These are phyloP conservation scores for Gremmenia infestans DNA, from an alignment of 2,329 filamentous ascomycete species.

Conservation along the genomic window DNA sequence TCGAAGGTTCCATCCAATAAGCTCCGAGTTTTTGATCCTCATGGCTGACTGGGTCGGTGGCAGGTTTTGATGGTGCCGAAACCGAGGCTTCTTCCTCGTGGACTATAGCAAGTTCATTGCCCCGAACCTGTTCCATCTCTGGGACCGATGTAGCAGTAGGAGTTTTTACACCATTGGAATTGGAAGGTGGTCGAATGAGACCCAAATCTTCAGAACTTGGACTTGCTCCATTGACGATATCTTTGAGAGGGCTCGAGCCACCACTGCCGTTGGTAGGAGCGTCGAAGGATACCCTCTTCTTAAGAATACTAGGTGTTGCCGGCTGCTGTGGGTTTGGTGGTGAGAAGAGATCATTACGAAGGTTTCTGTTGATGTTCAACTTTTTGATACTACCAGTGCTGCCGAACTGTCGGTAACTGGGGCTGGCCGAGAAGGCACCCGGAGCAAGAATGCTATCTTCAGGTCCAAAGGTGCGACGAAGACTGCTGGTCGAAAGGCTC, in stretches of 20 bases:
- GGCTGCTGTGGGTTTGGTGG: slow-evolving; percentile 42
- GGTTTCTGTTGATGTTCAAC: slow-evolving; percentile 82
- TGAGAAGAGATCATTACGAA: slow-evolving; percentile 68
- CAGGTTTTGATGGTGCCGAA: slow-evolving; percentile 18
- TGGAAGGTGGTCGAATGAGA: slow-evolving; percentile 50
- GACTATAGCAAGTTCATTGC: slow-evolving; percentile 74
- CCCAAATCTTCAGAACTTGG: slow-evolving; percentile 55
- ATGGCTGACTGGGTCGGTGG: slow-evolving; percentile 6
- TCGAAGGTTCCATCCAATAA: slow-evolving; percentile 81
- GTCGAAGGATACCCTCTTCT: slow-evolving; percentile 92
- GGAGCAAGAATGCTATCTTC: slow-evolving; percentile 85
- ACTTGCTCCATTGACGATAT: slow-evolving; percentile 38
- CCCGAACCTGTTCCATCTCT: slow-evolving; percentile 66
- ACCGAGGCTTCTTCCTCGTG: slow-evolving; percentile 57
- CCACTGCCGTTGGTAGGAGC: slow-evolving; percentile 49
- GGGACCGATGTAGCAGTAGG: slow-evolving; percentile 36
- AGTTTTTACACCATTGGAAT: slow-evolving; percentile 40
- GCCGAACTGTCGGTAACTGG: slow-evolving; percentile 59
- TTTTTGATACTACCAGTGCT: slow-evolving; percentile 75
- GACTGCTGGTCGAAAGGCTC: slow-evolving; percentile 82
- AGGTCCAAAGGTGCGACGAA: slow-evolving; percentile 74
- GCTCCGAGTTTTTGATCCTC: slow-evolving; percentile 49
- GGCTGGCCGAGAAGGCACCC: slow-evolving; percentile 72
- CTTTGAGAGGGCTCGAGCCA: slow-evolving; percentile 28
- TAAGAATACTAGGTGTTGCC: slow-evolving; percentile 45